phyloP scores from a whole-genome alignment of 139 green algal species.

The Closterium sp. region DNA sequence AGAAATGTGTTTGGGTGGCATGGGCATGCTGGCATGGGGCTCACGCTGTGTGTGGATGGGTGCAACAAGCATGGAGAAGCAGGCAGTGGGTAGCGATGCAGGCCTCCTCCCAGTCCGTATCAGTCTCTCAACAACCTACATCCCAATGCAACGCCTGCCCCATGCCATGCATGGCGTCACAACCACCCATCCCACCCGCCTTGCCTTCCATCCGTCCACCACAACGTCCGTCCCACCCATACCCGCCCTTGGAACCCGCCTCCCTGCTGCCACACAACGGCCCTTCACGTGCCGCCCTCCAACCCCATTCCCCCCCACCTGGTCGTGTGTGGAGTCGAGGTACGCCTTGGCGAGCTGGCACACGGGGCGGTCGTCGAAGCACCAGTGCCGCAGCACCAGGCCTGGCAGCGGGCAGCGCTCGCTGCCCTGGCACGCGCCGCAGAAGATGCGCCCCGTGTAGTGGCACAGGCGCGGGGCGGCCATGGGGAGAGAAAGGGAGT shows the following conservation, averaged over 20 bases:
- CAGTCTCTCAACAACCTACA: too few relatives aligned
- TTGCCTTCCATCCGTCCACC: neutral
- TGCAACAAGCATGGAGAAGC: too few relatives aligned
- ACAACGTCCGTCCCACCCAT: neutral
- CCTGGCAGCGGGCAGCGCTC: conserved; percentile 48
- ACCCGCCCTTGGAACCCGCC: neutral
- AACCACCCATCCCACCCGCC: too few relatives aligned
- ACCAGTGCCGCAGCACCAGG: conserved; percentile 59
- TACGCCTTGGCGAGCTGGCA: conserved; percentile 55
- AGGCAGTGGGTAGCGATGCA: too few relatives aligned
- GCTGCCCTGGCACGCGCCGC: conserved; percentile 51
- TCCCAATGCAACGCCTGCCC: too few relatives aligned
- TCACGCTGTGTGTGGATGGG: neutral
- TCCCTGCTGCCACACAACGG: neutral
- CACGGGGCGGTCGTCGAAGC: conserved; percentile 56
- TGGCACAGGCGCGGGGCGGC: conserved; percentile 46
- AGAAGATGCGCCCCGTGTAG: conserved; percentile 55
- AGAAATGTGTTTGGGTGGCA: neutral
- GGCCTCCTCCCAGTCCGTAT: too few relatives aligned
- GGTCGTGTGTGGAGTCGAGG: conserved; percentile 54
- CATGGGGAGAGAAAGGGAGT: neutral
- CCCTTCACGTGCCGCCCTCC: too few relatives aligned
- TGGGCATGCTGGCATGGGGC: neutral
- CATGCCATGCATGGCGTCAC: too few relatives aligned
- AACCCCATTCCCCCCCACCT: conserved; percentile 4